Conservation (phyloP, 371 early-diverging fungal species). For the Mucor plumbeus region DNA sequence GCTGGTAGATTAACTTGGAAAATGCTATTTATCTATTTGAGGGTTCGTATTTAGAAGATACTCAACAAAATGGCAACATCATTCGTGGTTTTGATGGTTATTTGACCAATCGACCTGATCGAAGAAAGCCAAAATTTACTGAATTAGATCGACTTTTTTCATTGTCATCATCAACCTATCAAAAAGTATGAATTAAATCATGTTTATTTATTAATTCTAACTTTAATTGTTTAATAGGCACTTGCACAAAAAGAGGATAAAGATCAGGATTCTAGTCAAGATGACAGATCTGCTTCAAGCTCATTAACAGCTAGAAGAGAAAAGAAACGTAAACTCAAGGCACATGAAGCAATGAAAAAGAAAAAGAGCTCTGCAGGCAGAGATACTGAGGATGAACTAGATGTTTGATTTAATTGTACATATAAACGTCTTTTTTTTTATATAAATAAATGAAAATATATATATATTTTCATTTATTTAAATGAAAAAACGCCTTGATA, state of each 20-base stretch:
- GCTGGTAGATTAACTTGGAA: slow-evolving; percentile 62
- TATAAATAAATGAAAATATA: no score
- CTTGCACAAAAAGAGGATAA: slow-evolving; percentile 60
- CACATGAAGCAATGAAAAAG: slow-evolving; percentile 31
- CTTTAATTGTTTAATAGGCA: slow-evolving; percentile 39
- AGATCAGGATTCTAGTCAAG: slow-evolving; percentile 63
- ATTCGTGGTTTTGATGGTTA: slow-evolving; percentile 86
- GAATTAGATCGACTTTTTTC: slow-evolving; percentile 70
- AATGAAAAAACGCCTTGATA: neutral
- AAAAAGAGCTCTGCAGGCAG: slow-evolving; percentile 38
- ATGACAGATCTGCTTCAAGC: slow-evolving; percentile 43
- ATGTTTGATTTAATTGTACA: slow-evolving; percentile 19
- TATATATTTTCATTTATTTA: no score
- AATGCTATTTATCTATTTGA: slow-evolving; percentile 80
- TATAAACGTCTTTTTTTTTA: slow-evolving; percentile 6
- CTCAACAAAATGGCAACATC: slow-evolving; percentile 79
- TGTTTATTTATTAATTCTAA: no score
- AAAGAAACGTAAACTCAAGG: slow-evolving; percentile 45
- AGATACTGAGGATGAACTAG: slow-evolving; percentile 42
- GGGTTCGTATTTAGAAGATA: slow-evolving; percentile 83
- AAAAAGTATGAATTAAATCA: slow-evolving; percentile 46
- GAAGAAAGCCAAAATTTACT: slow-evolving; percentile 63
- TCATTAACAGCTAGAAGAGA: slow-evolving; percentile 38
- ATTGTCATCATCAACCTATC: slow-evolving; percentile 67
- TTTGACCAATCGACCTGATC: slow-evolving; percentile 59